A percentile compares a stretch with the other conserved stretches of the same genome.
These are phyloP conservation scores for Trichothecium roseum DNA, from an alignment of 2,329 filamentous ascomycete genomes.

Conservation along the genomic window DNA sequence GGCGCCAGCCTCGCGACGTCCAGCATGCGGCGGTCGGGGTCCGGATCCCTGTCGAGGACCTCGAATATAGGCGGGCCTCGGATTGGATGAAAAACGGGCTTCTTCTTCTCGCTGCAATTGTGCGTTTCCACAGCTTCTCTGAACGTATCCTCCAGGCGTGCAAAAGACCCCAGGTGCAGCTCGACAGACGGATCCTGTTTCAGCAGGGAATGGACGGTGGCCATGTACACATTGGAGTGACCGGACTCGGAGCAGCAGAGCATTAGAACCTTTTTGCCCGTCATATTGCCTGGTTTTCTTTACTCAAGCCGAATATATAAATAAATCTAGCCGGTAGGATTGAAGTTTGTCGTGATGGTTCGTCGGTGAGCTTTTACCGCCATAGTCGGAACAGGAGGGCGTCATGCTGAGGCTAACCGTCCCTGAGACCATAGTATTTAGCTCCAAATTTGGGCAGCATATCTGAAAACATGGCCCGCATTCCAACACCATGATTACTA, in stretches of 20 bases:
- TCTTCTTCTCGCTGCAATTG: background rate
- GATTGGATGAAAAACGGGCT: background rate
- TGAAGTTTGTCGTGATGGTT: too few relatives aligned
- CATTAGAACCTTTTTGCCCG: constrained; percentile 1
- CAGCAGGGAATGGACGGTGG: background rate
- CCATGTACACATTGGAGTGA: background rate
- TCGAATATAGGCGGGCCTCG: background rate
- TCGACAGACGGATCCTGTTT: background rate
- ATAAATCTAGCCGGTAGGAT: too few relatives aligned
- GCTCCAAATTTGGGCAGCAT: too few relatives aligned
- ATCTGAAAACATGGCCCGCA: too few relatives aligned
- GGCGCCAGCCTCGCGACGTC: background rate
- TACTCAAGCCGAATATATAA: too few relatives aligned
- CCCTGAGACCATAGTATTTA: too few relatives aligned
- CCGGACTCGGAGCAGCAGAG: constrained; percentile 1
- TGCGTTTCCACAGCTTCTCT: background rate
- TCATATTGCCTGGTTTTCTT: too few relatives aligned
- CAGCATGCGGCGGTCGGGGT: background rate
- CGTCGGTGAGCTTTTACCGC: too few relatives aligned
- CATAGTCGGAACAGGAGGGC: too few relatives aligned
- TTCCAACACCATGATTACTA: too few relatives aligned
- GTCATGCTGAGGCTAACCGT: too few relatives aligned
- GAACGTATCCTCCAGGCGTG: background rate
- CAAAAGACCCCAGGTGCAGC: background rate
- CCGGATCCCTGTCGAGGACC: constrained; percentile 1